Evolutionary conservation across 2,329 filamentous ascomycete genomes (phyloP), one percentile per base, ranked within the genome.

Genomic region (Aureobasidium pullulans): DNA sequence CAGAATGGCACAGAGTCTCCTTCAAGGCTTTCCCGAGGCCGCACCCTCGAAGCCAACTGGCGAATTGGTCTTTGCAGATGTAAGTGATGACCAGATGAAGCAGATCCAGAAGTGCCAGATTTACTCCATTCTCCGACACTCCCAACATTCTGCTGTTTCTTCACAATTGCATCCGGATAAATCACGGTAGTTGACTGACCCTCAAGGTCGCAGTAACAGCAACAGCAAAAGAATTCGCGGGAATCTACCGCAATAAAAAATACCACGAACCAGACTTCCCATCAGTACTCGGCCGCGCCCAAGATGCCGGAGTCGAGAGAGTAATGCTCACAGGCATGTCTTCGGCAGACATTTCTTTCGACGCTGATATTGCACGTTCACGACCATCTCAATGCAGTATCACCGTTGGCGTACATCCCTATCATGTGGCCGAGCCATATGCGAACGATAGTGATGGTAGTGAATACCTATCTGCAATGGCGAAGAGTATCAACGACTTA

Each of bases 401-500:
- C 59, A 81, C 79, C 1, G 69, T 81, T 9, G 79, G 79, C 1
- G 71, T 81, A 3, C 79, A 81, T 60, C 78, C 78, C 0, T 81
- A 81, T 59, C 76, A 81, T 49, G 78, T 77, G 0, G 65, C 65
- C 0, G 77, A 80, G 59, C 73, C 77, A 1, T 57, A 57, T 6
- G 34, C 34, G 8, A 75, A 76, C 6, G 66, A 61, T 0, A 63
- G 60, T 56, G 66, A 61, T 5, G 66, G 71, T 16, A 19, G 37
- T n/a, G 59, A 56, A 0, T 67, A 74, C 4, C 66, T 74, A 2
- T 34, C 59, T 0, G 53, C 69, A 1, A 62, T 75, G 5, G 65
- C 62, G 0, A 62, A 66, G 1, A 52, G 53, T 0, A 64, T 72
- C 1, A 64, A 68, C 0, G 61, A 64, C 1, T 64, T 70, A 15